These are phyloP conservation scores for Ceratobasidium sp. DNA, from an alignment of 1,284 basidiomycete species.

Conservation along the genomic window DNA sequence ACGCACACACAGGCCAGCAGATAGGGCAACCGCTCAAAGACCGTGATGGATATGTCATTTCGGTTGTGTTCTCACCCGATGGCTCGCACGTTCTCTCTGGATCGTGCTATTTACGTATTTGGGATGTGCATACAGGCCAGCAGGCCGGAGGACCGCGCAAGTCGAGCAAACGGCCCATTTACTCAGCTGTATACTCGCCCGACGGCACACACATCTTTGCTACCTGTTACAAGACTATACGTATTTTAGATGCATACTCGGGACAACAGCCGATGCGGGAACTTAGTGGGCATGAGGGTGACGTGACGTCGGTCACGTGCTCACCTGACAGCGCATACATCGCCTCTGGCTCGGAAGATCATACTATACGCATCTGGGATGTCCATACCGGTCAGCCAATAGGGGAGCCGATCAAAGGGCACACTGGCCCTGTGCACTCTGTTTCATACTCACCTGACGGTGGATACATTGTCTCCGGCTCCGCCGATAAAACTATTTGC, in stretches of 20 bases:
- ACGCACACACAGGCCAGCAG: background rate
- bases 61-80: constrained; percentile 15
- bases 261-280: background rate
- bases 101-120: background rate
- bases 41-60: background rate
- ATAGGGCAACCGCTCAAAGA: background rate
- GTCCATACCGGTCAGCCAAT: background rate
- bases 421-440: background rate
- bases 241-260: background rate
- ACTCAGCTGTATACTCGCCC: background rate
- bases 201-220: background rate
- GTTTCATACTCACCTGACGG: constrained; percentile 16
- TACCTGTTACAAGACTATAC: background rate
- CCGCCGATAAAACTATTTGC: background rate
- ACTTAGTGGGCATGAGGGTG: background rate
- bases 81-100: constrained; percentile 2
- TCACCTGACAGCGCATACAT: too few species aligned
- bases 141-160: background rate
- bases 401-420: background rate
- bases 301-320: background rate
- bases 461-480: background rate
- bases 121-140: background rate
- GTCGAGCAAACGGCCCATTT: background rate
- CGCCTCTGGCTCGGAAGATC: background rate
- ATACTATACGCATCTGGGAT: constrained; percentile 10